Percentiles rank a stretch among this genome's conserved stretches.
These are phyloP conservation scores for Digitaria exilis DNA, from an alignment of 202 grass and related monocot genomes.

Conservation along the genomic window DNA sequence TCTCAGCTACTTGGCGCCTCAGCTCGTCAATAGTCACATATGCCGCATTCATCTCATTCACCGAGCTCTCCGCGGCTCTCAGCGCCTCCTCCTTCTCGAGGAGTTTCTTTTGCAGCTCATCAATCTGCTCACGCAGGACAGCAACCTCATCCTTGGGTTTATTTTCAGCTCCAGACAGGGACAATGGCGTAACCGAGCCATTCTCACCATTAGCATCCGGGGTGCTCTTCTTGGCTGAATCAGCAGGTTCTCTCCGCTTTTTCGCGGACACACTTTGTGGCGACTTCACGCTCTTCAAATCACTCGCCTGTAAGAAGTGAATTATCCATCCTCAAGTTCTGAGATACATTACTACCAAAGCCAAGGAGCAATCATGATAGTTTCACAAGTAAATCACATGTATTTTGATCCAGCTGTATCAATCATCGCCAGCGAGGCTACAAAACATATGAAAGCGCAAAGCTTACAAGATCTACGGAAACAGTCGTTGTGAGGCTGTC, in stretches of 20 bases:
- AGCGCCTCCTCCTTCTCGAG: constrained; percentile 77
- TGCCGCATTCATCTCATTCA: constrained; percentile 60
- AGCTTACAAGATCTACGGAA: constrained; percentile 33
- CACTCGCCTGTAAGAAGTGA: constrained; percentile 40
- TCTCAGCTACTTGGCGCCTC: constrained; percentile 62
- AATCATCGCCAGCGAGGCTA: background rate
- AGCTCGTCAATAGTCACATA: constrained; percentile 63
- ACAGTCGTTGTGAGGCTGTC: background rate
- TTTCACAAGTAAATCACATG: background rate
- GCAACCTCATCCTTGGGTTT: constrained; percentile 66
- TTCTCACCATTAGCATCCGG: constrained; percentile 46
- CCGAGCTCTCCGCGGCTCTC: constrained; percentile 50
- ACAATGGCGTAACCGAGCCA: constrained; percentile 1
- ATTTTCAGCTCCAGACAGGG: constrained; percentile 43
- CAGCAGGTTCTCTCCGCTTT: constrained; percentile 63
- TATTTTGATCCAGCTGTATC: background rate
- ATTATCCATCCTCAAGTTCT: background rate
- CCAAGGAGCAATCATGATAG: background rate
- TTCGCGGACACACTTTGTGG: constrained; percentile 49
- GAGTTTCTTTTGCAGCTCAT: constrained; percentile 76
- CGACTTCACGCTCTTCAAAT: constrained; percentile 55
- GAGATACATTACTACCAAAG: background rate
- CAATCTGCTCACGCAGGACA: constrained; percentile 60
- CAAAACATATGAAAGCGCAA: background rate
- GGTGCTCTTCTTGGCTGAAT: constrained; percentile 40